Evolutionary conservation across 73 alveolate species (phyloP).

Genomic region (Blepharisma stoltei): DNA sequence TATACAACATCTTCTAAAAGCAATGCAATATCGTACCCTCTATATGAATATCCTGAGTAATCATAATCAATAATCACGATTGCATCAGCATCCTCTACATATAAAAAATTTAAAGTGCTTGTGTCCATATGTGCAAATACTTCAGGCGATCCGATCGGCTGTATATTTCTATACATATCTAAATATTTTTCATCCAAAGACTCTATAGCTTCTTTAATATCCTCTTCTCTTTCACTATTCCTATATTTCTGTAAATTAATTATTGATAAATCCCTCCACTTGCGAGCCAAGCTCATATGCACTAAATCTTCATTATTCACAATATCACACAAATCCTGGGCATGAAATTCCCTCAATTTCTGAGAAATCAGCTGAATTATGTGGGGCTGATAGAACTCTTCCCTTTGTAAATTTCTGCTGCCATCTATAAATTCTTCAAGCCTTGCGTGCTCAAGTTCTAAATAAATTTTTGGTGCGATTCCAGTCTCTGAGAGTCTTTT

Average conservation of each 20-base stretch:
- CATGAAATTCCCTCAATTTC: constrained; percentile 5
- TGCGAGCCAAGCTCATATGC: neutral
- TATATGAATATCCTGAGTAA: constrained; percentile 17
- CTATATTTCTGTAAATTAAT: neutral
- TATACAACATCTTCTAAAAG: neutral
- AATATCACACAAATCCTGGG: neutral
- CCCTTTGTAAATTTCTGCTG: neutral
- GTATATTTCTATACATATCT: neutral
- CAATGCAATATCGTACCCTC: constrained; percentile 22
- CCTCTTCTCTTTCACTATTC: neutral
- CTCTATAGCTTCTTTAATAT: neutral
- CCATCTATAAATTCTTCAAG: constrained; percentile 24
- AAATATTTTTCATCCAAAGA: neutral
- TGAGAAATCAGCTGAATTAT: neutral
- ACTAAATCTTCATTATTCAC: neutral
- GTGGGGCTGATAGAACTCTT: neutral
- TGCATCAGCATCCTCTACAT: neutral
- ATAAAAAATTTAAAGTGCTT: neutral
- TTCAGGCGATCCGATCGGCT: neutral
- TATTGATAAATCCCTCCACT: neutral
- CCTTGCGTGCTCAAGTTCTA: neutral
- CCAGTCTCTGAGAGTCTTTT: neutral
- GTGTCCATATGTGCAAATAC: constrained; percentile 29
- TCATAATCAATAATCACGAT: neutral
- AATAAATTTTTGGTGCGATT: constrained; percentile 5